A percentile compares a stretch with the other conserved stretches of the same genome.
phyloP scores from a whole-genome alignment of 2,329 filamentous ascomycete genomes.

The Colletotrichum sp. region DNA sequence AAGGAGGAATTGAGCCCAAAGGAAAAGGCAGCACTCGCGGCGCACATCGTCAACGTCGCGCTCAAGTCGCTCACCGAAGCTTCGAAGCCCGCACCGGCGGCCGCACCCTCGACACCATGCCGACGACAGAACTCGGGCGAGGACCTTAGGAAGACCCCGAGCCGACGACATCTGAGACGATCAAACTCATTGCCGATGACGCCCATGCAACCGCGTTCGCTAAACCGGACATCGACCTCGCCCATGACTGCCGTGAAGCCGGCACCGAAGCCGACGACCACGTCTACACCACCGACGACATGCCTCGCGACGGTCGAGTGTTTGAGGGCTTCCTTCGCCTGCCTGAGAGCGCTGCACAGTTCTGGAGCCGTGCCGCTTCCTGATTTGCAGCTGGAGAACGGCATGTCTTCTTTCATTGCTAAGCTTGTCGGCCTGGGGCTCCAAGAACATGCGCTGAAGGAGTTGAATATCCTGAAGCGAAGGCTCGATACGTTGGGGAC shows the following conservation, averaged over 20 bases:
- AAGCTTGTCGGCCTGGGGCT: constrained; percentile 70
- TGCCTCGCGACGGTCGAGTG: constrained; percentile 71
- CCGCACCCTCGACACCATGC: constrained; percentile 36
- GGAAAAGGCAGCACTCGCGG: constrained; percentile 72
- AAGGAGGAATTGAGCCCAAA: constrained; percentile 53
- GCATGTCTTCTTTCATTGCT: constrained; percentile 72
- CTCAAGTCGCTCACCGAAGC: constrained; percentile 74
- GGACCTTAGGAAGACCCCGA: constrained; percentile 33
- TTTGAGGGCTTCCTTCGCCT: constrained; percentile 69
- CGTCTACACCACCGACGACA: constrained; percentile 38
- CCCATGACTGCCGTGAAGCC: constrained; percentile 44
- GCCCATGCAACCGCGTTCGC: constrained; percentile 64
- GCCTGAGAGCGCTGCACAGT: constrained; percentile 63
- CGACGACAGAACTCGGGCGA: constrained; percentile 39
- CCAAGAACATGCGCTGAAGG: constrained; percentile 71
- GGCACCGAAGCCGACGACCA: constrained; percentile 28
- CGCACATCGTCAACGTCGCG: constrained; percentile 73
- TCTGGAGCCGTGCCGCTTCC: constrained; percentile 59
- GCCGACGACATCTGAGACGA: constrained; percentile 51
- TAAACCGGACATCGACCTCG: constrained; percentile 65
- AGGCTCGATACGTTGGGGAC: constrained; percentile 52
- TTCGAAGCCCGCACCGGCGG: constrained; percentile 52
- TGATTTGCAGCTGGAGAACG: constrained; percentile 73
- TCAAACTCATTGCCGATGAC: constrained; percentile 64
- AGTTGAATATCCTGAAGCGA: constrained; percentile 69